Percentiles rank a stretch among this genome's conserved stretches.
Evolutionary conservation across 306 rosid genomes (phyloP).

Genomic region (Trichosanthes truncata): DNA sequence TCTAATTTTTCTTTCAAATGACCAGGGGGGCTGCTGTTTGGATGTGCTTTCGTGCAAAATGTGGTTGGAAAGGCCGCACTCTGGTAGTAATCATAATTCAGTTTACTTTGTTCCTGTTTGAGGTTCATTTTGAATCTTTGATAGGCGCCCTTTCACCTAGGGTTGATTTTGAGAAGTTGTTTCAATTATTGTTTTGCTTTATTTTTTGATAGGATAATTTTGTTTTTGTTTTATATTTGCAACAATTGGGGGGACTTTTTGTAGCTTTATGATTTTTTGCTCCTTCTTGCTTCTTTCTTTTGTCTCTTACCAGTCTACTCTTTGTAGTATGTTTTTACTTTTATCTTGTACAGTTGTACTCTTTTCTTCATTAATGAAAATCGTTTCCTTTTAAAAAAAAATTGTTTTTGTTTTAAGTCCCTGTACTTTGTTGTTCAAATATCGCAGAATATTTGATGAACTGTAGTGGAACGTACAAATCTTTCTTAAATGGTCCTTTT

Average conservation of each 20-base stretch:
- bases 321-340: not conserved
- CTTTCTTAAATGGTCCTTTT: not conserved
- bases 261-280: not conserved
- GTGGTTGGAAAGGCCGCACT: constrained; percentile 84
- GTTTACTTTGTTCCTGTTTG: not conserved
- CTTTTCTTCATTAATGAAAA: not conserved
- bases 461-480: not conserved
- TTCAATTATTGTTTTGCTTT: not conserved
- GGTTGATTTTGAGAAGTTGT: not conserved
- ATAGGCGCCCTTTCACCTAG: not conserved
- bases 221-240: no score
- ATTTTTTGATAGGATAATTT: no score
- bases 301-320: not conserved
- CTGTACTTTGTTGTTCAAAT: not conserved
- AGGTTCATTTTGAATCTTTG: not conserved
- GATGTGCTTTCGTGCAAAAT: constrained; percentile 68
- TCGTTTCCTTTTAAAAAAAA: not conserved
- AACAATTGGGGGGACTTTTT: not conserved
- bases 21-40: constrained; percentile 59
- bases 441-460: no score
- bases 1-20: constrained; percentile 17
- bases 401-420: not conserved
- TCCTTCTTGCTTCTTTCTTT: not conserved
- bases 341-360: not conserved
- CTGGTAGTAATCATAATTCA: constrained; percentile 32